phyloP scores from a whole-genome alignment of 2,329 filamentous ascomycete species.

The Xylaria sp. region DNA sequence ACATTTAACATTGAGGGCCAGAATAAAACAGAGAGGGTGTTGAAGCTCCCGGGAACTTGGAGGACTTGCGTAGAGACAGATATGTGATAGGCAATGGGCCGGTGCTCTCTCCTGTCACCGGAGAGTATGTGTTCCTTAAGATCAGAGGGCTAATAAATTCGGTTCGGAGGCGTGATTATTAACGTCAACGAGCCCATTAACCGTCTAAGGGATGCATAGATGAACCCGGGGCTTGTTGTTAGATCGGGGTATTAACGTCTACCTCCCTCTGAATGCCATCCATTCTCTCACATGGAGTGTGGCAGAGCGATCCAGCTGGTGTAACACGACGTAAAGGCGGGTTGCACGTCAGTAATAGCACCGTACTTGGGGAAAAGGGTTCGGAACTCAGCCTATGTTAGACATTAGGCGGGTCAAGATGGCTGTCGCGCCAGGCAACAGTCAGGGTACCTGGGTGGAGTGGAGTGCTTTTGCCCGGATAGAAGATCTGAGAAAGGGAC shows the following conservation, averaged over 20 bases:
- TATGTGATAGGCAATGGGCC: background rate
- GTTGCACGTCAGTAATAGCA: background rate
- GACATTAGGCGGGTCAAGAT: too few relatives aligned
- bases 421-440: background rate
- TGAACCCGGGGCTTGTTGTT: background rate
- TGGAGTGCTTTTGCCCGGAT: background rate
- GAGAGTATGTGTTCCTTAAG: background rate
- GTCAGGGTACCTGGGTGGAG: background rate
- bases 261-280: background rate
- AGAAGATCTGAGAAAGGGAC: background rate
- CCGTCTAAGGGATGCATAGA: background rate
- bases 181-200: background rate
- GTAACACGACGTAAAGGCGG: slow-evolving; percentile 4
- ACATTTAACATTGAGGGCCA: background rate
- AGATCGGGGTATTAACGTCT: slow-evolving; percentile 12
- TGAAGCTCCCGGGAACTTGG: background rate
- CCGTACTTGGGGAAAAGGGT: background rate
- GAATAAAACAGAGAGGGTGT: background rate
- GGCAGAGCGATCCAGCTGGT: slow-evolving; percentile 6
- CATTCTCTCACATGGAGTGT: background rate
- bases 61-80: background rate
- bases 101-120: background rate
- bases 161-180: background rate
- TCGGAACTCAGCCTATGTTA: background rate
- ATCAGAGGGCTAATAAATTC: background rate